Base-by-base conservation (phyloP, 331 rosid genomes). In the Malus hybrid region DNA sequence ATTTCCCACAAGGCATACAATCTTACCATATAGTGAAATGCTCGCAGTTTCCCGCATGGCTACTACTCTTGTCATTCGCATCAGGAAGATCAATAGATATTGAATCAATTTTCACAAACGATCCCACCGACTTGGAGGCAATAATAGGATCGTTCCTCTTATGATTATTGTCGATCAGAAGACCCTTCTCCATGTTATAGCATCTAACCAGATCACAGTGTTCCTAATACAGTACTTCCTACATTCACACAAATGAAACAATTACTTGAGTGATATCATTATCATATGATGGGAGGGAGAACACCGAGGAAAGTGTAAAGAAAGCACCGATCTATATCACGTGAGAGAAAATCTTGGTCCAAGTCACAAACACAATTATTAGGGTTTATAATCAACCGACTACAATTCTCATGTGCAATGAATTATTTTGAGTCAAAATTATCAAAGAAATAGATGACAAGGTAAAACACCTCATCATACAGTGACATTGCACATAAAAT, bases 11-110 rank as follows among this genome's bases (percentile, higher is more conserved):
- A 24, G 48, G 48, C 14, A 42, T 42, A 10, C 48, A 42, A 10
- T 42, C 48, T 81, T 89, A 95, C 99, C 99, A 97, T 70, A 95
- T 95, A 3, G 96, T 87, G 79, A 95, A 95, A 83, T 92, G 97
- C 65, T 90, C 96, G 77, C 97, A 92, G 81, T 86, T 88, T 44
- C 80, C 90, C 20, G 70, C 87, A 84, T 83, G 78, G 18, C 24
- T 65, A 9, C 67, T 15, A 79, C 79, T 80, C 87, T 89, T 84
- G 67, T 67, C 88, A 72, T 70, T 74, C 20, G 87, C 76, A 76
- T 85, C 79, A 32, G 81, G 71, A 65, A 96, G 97, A 84, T 96
- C 98, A 60, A 96, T 89, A 48, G 87, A 88, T 85, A 96, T 86
- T 5, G 99, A 89, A 50, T 96, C 91, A 83, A 93, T 88, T 83